Conservation (phyloP, 805 yeast species). For the Yueomyces sp. region DNA sequence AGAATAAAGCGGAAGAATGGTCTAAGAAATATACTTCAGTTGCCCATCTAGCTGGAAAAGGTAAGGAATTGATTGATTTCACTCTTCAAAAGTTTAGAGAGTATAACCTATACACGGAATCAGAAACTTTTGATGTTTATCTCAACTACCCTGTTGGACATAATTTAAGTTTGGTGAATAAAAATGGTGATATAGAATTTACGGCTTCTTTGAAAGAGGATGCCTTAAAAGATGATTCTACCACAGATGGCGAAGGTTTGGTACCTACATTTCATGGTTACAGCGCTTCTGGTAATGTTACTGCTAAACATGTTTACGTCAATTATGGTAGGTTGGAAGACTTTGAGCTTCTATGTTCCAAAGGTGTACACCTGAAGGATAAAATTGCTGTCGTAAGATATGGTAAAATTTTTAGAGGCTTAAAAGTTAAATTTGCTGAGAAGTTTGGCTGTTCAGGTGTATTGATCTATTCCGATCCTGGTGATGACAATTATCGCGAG, state of each 20-base stretch:
- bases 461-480: conserved; percentile 56
- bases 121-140: conserved; percentile 49
- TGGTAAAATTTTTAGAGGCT: conserved; percentile 55
- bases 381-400: conserved; percentile 57
- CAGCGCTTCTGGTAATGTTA: conserved; percentile 63
- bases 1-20: conserved; percentile 39
- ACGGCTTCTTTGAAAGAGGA: conserved; percentile 44
- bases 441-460: conserved; percentile 58
- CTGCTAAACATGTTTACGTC: conserved; percentile 51
- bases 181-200: conserved; percentile 24
- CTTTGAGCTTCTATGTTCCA: conserved; percentile 32
- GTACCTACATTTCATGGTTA: conserved; percentile 70
- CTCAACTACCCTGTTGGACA: conserved; percentile 50
- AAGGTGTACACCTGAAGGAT: conserved; percentile 39
- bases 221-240: conserved; percentile 36
- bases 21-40: conserved; percentile 35
- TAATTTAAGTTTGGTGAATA: conserved; percentile 31
- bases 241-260: conserved; percentile 29
- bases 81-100: conserved; percentile 44
- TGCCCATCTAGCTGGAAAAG: conserved; percentile 48
- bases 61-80: conserved; percentile 38
- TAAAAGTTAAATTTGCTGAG: conserved; percentile 67
- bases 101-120: conserved; percentile 40
- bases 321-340: conserved; percentile 58
- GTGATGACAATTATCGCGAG: conserved; percentile 41